phyloP scores from a whole-genome alignment of 1,139 yeast genomes.

The Meyerozyma guilliermondii region DNA sequence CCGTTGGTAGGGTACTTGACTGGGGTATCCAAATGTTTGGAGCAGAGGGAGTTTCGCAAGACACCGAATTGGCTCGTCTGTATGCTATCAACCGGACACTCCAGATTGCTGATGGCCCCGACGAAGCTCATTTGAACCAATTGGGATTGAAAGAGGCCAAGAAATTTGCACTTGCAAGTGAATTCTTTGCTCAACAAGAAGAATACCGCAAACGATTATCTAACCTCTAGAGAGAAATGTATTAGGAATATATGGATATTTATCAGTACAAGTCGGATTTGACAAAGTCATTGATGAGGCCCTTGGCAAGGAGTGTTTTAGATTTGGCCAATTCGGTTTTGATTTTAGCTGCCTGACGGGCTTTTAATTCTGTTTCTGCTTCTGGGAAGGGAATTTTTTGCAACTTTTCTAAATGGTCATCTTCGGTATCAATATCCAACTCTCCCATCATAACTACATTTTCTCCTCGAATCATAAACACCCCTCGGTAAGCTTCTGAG shows the following conservation, averaged over 20 bases:
- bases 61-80: conserved; percentile 54
- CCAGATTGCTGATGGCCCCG: conserved; percentile 73
- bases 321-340: conserved; percentile 43
- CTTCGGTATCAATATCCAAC: conserved; percentile 85
- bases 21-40: conserved; percentile 70
- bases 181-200: conserved; percentile 25
- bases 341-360: conserved; percentile 32
- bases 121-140: conserved; percentile 65
- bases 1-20: conserved; percentile 49
- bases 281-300: conserved; percentile 54
- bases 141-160: conserved; percentile 47
- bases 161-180: conserved; percentile 26
- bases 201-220: conserved; percentile 17
- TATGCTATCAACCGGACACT: conserved; percentile 57
- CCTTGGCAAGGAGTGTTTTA: conserved; percentile 45
- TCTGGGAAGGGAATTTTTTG: conserved; percentile 56
- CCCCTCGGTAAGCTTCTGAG: conserved; percentile 75
- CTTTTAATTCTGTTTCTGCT: conserved; percentile 47
- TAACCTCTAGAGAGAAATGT: conserved; percentile 18
- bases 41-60: conserved; percentile 66
- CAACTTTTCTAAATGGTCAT: conserved; percentile 55
- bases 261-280: conserved; percentile 47
- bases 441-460: conserved; percentile 96
- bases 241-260: conserved; percentile 1
- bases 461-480: conserved; percentile 91